phyloP scores from a whole-genome alignment of 345 rosid genomes.

The Sonneratia alba region DNA sequence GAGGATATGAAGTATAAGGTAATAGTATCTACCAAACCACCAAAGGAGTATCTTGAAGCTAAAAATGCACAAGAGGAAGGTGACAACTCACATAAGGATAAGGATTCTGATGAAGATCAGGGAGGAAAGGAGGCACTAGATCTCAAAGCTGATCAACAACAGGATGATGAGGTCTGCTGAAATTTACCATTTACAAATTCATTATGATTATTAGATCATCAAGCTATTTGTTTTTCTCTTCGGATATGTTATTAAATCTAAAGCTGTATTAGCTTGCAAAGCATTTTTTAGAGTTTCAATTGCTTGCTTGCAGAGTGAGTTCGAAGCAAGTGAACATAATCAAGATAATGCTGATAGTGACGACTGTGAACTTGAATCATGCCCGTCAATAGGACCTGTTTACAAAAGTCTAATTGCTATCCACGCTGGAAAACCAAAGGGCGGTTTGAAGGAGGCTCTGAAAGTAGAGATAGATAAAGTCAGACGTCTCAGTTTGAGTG shows the following conservation, averaged over 20 bases:
- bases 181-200: neutral
- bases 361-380: slow-evolving; percentile 18
- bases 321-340: slow-evolving; percentile 24
- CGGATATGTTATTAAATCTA: neutral
- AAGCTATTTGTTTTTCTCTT: neutral
- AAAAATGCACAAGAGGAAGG: slow-evolving; percentile 32
- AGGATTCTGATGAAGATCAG: slow-evolving; percentile 33
- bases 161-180: slow-evolving; percentile 27
- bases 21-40: slow-evolving; percentile 93
- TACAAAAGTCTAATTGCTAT: slow-evolving; percentile 60
- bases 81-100: slow-evolving; percentile 31
- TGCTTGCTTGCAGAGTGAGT: slow-evolving; percentile 28
- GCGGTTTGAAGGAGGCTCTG: slow-evolving; percentile 31
- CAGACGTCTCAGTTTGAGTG: slow-evolving; percentile 62
- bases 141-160: slow-evolving; percentile 24
- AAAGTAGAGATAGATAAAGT: slow-evolving; percentile 34
- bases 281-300: neutral
- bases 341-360: slow-evolving; percentile 24
- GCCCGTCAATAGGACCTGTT: slow-evolving; percentile 21
- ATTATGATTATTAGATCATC: neutral
- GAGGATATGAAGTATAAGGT: slow-evolving; percentile 51
- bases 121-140: slow-evolving; percentile 44
- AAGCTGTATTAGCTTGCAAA: neutral
- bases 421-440: slow-evolving; percentile 64
- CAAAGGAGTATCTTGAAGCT: slow-evolving; percentile 67